Percentiles rank a stretch among this genome's conserved stretches.
These are phyloP conservation scores for Tulasnella sp. DNA, from an alignment of 768 basidiomycete genomes.

Conservation along the genomic window DNA sequence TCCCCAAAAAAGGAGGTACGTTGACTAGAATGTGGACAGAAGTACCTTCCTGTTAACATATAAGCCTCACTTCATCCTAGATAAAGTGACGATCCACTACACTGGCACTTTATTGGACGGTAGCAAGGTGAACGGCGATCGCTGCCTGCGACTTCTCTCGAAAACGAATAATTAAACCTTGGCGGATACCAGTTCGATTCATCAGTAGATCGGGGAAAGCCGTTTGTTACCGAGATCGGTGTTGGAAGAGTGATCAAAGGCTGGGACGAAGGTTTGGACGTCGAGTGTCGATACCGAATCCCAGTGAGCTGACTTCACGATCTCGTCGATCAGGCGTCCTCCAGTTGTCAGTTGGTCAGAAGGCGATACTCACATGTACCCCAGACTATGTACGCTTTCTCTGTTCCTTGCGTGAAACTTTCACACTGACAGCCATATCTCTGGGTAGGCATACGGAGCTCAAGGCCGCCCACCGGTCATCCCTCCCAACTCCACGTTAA, in stretches of 20 bases:
- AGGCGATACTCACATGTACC: slow-evolving; percentile 55
- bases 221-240: slow-evolving; percentile 69
- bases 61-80: slow-evolving; percentile 32
- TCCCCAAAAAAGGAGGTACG: slow-evolving; percentile 65
- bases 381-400: slow-evolving; percentile 63
- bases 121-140: neutral
- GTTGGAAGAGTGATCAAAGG: slow-evolving; percentile 81
- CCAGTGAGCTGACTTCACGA: slow-evolving; percentile 23
- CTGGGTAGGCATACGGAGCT: slow-evolving; percentile 54
- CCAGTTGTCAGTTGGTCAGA: slow-evolving; percentile 67
- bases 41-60: slow-evolving; percentile 17
- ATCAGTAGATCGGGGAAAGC: slow-evolving; percentile 38
- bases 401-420: neutral
- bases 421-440: too few species aligned
- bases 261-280: slow-evolving; percentile 73
- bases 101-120: slow-evolving; percentile 49
- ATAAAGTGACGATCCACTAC: slow-evolving; percentile 71
- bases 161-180: neutral
- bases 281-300: neutral
- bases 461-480: slow-evolving; percentile 74
- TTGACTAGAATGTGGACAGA: neutral
- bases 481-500: slow-evolving; percentile 64
- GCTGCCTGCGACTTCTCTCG: neutral
- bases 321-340: slow-evolving; percentile 49
- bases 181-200: slow-evolving; percentile 20